Conservation (phyloP, 495 filamentous ascomycete species). For the Ascobolus immersus region DNA sequence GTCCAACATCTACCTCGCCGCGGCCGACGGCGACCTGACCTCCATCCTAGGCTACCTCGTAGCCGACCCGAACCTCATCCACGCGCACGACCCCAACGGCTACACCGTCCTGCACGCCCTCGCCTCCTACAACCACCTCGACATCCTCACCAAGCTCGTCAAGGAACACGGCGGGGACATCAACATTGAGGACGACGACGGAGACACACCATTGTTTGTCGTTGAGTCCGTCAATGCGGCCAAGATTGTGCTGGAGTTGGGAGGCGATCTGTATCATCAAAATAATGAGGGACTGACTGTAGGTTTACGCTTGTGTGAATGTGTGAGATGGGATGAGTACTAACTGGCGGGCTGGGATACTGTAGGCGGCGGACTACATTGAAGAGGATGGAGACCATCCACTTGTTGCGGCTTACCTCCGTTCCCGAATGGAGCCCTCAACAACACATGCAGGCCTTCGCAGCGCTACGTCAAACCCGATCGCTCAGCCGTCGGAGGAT, state of each 20-base stretch:
- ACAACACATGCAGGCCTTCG: too few species aligned
- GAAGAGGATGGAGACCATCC: constrained; percentile 43
- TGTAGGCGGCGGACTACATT: constrained; percentile 38
- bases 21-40: constrained; percentile 40
- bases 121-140: constrained; percentile 63
- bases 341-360: background rate
- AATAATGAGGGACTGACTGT: constrained; percentile 39
- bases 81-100: constrained; percentile 50
- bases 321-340: too few species aligned
- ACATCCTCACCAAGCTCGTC: constrained; percentile 55
- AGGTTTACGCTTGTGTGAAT: too few species aligned
- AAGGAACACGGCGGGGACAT: constrained; percentile 49
- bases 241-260: constrained; percentile 57
- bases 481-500: too few species aligned
- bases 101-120: constrained; percentile 80
- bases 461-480: background rate
- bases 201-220: constrained; percentile 74
- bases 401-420: constrained; percentile 40
- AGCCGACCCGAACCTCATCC: constrained; percentile 38
- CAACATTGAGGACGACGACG: constrained; percentile 64
- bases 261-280: constrained; percentile 32
- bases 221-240: constrained; percentile 54
- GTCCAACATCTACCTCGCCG: constrained; percentile 51
- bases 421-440: constrained; percentile 19
- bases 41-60: constrained; percentile 40